Evolutionary conservation across 2,329 filamentous ascomycete genomes (phyloP).

Genomic region (Gliomastix tumulicola): DNA sequence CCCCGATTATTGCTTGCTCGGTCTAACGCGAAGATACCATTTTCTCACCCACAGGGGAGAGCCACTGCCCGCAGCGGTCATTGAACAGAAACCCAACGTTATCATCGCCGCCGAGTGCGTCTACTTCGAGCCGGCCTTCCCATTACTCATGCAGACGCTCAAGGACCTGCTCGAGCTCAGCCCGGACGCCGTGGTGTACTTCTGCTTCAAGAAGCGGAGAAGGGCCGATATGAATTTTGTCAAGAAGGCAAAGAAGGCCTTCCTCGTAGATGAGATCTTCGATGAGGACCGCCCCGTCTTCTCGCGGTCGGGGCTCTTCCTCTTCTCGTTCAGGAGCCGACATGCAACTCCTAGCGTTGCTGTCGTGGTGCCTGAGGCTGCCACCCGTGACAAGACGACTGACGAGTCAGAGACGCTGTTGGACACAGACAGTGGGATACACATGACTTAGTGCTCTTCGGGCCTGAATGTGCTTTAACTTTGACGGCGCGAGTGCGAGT

Average conservation of each 20-base stretch:
- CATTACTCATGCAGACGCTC: slow-evolving; percentile 74
- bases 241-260: slow-evolving; percentile 61
- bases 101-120: slow-evolving; percentile 95
- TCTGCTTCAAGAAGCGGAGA: slow-evolving; percentile 92
- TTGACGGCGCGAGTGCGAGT: no score
- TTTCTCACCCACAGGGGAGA: slow-evolving; percentile 50
- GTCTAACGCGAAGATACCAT: no score
- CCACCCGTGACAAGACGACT: no score
- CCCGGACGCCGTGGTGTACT: slow-evolving; percentile 58
- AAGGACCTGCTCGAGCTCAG: slow-evolving; percentile 67
- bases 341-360: no score
- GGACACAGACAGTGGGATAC: no score
- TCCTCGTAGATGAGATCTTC: slow-evolving; percentile 53
- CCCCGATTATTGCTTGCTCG: no score
- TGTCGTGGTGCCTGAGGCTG: no score
- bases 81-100: slow-evolving; percentile 60
- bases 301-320: slow-evolving; percentile 50
- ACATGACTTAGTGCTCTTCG: no score
- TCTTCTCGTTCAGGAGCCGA: slow-evolving; percentile 48
- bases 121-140: slow-evolving; percentile 95
- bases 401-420: no score
- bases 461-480: no score
- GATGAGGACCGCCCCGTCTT: slow-evolving; percentile 55
- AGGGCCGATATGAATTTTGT: slow-evolving; percentile 73
- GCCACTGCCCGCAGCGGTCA: slow-evolving; percentile 44